phyloP scores from a whole-genome alignment of 1,284 basidiomycete genomes.

The Amylostereum areolatum region DNA sequence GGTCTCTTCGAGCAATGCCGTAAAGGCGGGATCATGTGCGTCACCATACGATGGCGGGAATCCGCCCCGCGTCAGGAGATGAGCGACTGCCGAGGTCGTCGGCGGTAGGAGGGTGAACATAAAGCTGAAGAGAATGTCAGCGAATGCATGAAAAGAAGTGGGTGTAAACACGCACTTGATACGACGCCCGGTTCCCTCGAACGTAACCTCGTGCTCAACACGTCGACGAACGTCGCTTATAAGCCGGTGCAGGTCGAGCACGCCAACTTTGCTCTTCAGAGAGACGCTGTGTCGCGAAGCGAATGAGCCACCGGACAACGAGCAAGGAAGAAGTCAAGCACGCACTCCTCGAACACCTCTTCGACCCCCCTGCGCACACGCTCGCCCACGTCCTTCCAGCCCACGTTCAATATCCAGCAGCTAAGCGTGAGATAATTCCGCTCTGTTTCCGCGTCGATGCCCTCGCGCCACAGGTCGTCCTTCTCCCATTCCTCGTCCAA shows the following conservation, averaged over 20 bases:
- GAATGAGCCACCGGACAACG: no score
- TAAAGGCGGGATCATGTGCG: slow-evolving; percentile 47
- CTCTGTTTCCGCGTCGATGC: no score
- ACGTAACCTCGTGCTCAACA: slow-evolving; percentile 67
- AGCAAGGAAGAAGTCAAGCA: no score
- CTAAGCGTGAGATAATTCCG: no score
- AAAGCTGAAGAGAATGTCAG: slow-evolving; percentile 41
- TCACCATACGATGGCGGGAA: slow-evolving; percentile 22
- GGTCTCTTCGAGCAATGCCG: slow-evolving; percentile 64
- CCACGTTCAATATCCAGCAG: no score
- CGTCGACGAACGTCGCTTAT: slow-evolving; percentile 65
- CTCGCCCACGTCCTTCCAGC: no score
- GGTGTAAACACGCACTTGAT: slow-evolving; percentile 36
- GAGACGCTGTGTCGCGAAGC: no score
- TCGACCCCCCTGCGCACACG: no score
- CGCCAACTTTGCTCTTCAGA: slow-evolving; percentile 67
- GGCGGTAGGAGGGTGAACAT: slow-evolving; percentile 69
- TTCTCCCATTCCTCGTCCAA: no score
- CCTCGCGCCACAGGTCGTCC: no score
- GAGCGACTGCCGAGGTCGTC: slow-evolving; percentile 59
- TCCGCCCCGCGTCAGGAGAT: slow-evolving; percentile 65
- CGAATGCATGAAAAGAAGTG: slow-evolving; percentile 1
- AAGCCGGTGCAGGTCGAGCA: slow-evolving; percentile 62
- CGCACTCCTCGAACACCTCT: no score
- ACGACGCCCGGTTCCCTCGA: slow-evolving; percentile 51